These are phyloP conservation scores for Plasmodium fragile DNA, from an alignment of 169 alveolate species.

Conservation along the genomic window DNA sequence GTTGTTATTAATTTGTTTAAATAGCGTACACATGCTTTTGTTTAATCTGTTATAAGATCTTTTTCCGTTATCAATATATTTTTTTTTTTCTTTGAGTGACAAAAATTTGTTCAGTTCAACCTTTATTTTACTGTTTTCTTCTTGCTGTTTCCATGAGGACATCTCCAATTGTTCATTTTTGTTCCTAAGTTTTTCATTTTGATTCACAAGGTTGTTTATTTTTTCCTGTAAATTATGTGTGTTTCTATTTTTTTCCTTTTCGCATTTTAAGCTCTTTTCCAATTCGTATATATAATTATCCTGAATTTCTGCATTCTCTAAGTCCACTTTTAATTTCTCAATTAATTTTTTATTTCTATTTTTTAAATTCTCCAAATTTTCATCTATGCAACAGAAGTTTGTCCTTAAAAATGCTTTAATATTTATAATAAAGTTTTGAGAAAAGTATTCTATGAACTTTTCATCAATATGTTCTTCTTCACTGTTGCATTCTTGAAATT, in stretches of 20 bases:
- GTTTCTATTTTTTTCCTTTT: conserved; percentile 71
- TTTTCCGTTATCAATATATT: not conserved
- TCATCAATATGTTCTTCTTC: conserved; percentile 47
- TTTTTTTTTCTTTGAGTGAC: conserved; percentile 43
- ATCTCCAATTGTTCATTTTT: conserved; percentile 64
- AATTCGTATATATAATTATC: conserved; percentile 73
- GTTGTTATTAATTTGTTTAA: conserved; percentile 25
- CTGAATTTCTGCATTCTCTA: conserved; percentile 75
- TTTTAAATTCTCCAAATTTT: conserved; percentile 37
- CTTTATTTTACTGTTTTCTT: conserved; percentile 63
- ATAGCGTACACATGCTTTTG: conserved; percentile 49
- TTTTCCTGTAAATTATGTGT: conserved; percentile 37
- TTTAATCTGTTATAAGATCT: conserved; percentile 24
- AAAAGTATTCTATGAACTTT: conserved; percentile 57
- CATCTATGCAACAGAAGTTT: conserved; percentile 52
- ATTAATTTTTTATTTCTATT: conserved; percentile 69
- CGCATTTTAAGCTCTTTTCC: conserved; percentile 44
- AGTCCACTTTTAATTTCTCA: conserved; percentile 58
- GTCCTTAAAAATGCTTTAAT: conserved; percentile 69
- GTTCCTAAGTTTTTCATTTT: conserved; percentile 60
- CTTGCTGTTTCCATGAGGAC: conserved; percentile 31
- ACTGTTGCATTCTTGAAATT: conserved; percentile 28
- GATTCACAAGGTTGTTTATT: conserved; percentile 32
- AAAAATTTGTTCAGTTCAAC: conserved; percentile 49
- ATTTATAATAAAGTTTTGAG: conserved; percentile 54